phyloP scores from a whole-genome alignment of 371 early-diverging fungal species.

The Smittium culicis region DNA sequence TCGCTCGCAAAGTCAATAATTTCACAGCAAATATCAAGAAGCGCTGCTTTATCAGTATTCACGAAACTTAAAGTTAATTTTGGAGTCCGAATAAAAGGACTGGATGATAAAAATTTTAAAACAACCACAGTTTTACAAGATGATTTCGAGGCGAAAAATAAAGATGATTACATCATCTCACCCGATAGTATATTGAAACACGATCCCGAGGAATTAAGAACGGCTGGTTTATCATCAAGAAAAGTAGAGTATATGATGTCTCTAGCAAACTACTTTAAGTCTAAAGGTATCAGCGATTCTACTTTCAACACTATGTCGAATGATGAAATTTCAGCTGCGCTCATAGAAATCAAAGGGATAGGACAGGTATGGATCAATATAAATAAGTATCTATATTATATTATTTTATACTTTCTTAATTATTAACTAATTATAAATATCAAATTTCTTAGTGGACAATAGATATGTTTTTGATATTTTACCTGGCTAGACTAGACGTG shows the following conservation, averaged over 20 bases:
- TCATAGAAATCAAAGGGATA: slow-evolving; percentile 42
- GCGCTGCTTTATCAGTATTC: slow-evolving; percentile 39
- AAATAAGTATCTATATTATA: too few species aligned
- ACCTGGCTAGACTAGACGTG: slow-evolving; percentile 42
- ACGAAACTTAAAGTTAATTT: slow-evolving; percentile 34
- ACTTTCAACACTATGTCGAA: slow-evolving; percentile 31
- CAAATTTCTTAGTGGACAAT: slow-evolving; percentile 36
- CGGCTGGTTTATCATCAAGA: slow-evolving; percentile 37
- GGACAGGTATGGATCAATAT: slow-evolving; percentile 37
- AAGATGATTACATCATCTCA: neutral
- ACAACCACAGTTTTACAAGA: neutral
- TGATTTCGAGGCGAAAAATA: slow-evolving; percentile 5
- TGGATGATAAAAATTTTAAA: slow-evolving; percentile 17
- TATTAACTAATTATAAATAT: neutral
- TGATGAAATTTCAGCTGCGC: slow-evolving; percentile 30
- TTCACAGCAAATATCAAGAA: slow-evolving; percentile 46
- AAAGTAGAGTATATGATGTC: slow-evolving; percentile 44
- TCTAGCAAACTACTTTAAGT: slow-evolving; percentile 35
- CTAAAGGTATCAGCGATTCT: slow-evolving; percentile 34
- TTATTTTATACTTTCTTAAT: neutral
- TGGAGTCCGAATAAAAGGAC: slow-evolving; percentile 10
- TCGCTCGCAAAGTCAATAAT: slow-evolving; percentile 33
- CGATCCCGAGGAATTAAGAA: slow-evolving; percentile 27
- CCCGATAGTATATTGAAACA: slow-evolving; percentile 21
- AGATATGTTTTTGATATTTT: slow-evolving; percentile 55